phyloP scores from a whole-genome alignment of 805 yeast species.

The Kazachstania bromeliacearum region DNA sequence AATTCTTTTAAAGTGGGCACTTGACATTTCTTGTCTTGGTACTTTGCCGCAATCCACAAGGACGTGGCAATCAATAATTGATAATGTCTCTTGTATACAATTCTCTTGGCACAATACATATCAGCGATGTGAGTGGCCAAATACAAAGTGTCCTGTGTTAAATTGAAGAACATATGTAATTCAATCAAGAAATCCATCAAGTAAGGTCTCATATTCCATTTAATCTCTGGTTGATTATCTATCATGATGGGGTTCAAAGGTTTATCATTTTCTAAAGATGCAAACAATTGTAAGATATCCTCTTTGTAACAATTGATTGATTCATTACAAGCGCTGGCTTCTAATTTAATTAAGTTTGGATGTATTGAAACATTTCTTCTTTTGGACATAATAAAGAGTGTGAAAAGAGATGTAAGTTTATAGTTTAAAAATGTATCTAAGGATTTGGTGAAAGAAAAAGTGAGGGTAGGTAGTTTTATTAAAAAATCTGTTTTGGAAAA shows the following conservation, averaged over 20 bases:
- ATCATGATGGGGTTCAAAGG: conserved; percentile 45
- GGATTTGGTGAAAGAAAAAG: no score
- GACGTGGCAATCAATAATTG: conserved; percentile 83
- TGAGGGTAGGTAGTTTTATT: neutral
- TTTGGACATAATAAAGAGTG: conserved; percentile 1
- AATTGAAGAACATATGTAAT: conserved; percentile 72
- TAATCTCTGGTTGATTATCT: conserved; percentile 78
- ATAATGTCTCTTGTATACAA: conserved; percentile 67
- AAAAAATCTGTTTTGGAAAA: no score
- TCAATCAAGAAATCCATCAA: conserved; percentile 88
- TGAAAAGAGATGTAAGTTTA: neutral
- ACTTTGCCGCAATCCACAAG: conserved; percentile 81
- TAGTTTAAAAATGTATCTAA: neutral
- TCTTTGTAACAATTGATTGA: conserved; percentile 35
- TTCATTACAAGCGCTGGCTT: conserved; percentile 34
- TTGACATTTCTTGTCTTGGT: conserved; percentile 78
- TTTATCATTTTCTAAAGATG: conserved; percentile 30
- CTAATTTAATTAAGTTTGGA: conserved; percentile 38
- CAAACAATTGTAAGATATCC: conserved; percentile 34
- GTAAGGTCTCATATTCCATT: conserved; percentile 71
- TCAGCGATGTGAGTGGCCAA: conserved; percentile 80
- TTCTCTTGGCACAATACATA: conserved; percentile 67
- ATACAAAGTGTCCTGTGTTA: conserved; percentile 77
- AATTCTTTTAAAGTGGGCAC: conserved; percentile 67
- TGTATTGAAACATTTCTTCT: conserved; percentile 23